Evolutionary conservation across 2,329 filamentous ascomycete species (phyloP).

Genomic region (Mariannaea elegans): DNA sequence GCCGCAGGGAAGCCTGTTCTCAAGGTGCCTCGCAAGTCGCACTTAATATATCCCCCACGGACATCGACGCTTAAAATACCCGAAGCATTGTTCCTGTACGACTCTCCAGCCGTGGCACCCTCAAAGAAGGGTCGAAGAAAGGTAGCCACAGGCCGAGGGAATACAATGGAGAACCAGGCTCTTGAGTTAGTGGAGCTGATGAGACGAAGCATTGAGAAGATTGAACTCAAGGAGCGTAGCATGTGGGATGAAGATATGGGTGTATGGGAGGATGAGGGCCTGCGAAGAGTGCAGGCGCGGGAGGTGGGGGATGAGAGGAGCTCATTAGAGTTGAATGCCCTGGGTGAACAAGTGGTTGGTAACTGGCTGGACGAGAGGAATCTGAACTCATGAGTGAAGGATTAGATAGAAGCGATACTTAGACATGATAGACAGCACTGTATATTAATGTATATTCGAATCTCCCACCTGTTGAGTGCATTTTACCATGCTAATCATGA

Average conservation of each 20-base stretch:
- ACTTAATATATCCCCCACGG: slow-evolving; percentile 58
- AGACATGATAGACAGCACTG: no score
- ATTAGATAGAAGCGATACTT: neutral
- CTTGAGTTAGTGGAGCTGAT: slow-evolving; percentile 57
- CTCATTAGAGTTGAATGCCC: slow-evolving; percentile 38
- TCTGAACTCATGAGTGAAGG: neutral
- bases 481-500: no score
- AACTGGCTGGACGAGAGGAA: slow-evolving; percentile 44
- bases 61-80: slow-evolving; percentile 60
- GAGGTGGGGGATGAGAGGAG: slow-evolving; percentile 47
- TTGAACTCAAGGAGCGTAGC: slow-evolving; percentile 54
- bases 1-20: neutral
- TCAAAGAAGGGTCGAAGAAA: slow-evolving; percentile 25
- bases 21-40: slow-evolving; percentile 51
- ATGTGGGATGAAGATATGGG: slow-evolving; percentile 53
- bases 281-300: slow-evolving; percentile 49
- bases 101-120: slow-evolving; percentile 40
- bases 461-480: no score
- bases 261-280: slow-evolving; percentile 45
- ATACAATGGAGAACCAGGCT: slow-evolving; percentile 59
- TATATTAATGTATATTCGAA: no score
- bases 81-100: slow-evolving; percentile 58
- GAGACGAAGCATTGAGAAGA: slow-evolving; percentile 56
- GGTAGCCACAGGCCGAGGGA: slow-evolving; percentile 40
- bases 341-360: slow-evolving; percentile 38